Conservation (phyloP, 805 yeast genomes). For the Candida pseudofarinosa region DNA sequence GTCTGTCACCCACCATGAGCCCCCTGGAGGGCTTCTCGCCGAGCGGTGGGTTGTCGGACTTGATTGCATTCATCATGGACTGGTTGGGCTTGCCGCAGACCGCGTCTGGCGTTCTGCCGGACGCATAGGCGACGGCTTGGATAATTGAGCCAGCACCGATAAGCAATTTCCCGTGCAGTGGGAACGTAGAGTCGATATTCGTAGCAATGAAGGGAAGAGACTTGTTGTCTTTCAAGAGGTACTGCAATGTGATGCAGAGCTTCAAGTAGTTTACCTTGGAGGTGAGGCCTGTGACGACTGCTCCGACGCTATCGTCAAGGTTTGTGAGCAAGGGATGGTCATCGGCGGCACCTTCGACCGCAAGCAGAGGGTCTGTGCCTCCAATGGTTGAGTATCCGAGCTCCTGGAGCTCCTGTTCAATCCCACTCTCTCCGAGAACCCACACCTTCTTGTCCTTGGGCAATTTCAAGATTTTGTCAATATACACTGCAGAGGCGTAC, state of each 20-base stretch:
- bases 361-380: constrained; percentile 68
- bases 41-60: constrained; percentile 49
- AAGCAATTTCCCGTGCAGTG: constrained; percentile 75
- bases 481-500: constrained; percentile 85
- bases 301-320: constrained; percentile 72
- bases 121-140: constrained; percentile 66
- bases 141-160: constrained; percentile 96
- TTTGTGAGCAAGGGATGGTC: constrained; percentile 50
- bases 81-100: constrained; percentile 87
- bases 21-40: constrained; percentile 55
- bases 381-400: constrained; percentile 77
- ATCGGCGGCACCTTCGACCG: constrained; percentile 48
- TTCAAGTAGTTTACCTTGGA: constrained; percentile 74
- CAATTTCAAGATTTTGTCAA: constrained; percentile 69
- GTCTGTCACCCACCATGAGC: constrained; percentile 92
- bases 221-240: constrained; percentile 55
- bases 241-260: constrained; percentile 76
- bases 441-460: constrained; percentile 77
- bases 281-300: constrained; percentile 88
- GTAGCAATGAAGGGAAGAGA: constrained; percentile 81
- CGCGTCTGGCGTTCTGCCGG: constrained; percentile 81
- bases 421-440: constrained; percentile 87
- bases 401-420: constrained; percentile 69
- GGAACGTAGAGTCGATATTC: constrained; percentile 92
- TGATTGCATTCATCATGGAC: constrained; percentile 86